Evolutionary conservation across 768 basidiomycete genomes (phyloP), one percentile per base, ranked within the genome.

Genomic region (Rhodotorula sphaerocarpa): DNA sequence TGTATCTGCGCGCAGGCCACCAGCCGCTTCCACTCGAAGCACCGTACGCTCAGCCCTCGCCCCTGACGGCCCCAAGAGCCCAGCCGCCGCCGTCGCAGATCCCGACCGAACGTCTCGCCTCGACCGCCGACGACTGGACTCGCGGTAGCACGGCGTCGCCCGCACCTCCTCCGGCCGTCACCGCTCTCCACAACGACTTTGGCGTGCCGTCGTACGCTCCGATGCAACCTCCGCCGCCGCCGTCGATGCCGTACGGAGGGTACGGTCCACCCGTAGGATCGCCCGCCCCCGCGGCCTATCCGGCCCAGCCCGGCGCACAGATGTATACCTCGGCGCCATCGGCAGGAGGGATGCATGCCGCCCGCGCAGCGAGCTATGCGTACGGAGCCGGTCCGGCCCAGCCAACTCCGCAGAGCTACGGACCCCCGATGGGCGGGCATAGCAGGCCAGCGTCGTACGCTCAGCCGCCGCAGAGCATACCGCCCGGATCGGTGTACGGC

Each of bases 11-110:
- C 36, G 36, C 36, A 39, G 36, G 36, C 36, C 36, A 39, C 36
- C 36, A 39, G 16, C 45, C 56, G 15, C 62, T 59, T 18, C 59
- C 67, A 9, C 39, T 55, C 28, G 27, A 12, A 11, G 45, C 59
- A 25, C 67, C 63, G 14, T 69, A 50, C 57, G 57, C 50, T 21
- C 39, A 43, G n/a, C 57, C 50, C 4, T 43, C 59, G 5, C 59
- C 67, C 10, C 25, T 69, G n/a, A 63, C 57, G 5, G 67, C 67
- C 0, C 67, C 62, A 0, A 36, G 63, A 0, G 48, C 67, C 0
- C 59, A 64, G 25, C 59, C 63, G 10, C 67, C 67, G 16, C 67
- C 67, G 3, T 59, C 57, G 4, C 48, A 55, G 9, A 69, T 69
- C 56, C 67, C 62, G n/a, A 61, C 63, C 20, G 63, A 69, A 20